Base-by-base conservation (phyloP, 1,284 basidiomycete species). In the Irpex lacteus region DNA sequence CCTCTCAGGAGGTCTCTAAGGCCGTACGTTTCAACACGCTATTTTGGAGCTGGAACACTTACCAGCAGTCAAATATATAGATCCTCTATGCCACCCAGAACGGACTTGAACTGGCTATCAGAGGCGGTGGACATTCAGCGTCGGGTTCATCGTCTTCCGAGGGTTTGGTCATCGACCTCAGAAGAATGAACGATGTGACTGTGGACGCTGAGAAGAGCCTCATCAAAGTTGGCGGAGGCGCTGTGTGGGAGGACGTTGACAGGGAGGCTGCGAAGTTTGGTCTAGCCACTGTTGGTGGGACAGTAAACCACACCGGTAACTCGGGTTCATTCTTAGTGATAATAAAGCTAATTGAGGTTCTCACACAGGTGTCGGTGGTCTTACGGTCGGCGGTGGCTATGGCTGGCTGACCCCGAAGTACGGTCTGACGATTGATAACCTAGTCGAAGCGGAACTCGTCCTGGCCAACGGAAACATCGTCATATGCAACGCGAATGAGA, bases 381-480 rank as follows among this genome's bases (percentile, higher is more conserved):
- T 87, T 5, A 76, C 77, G 21, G 74, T 88, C 18, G 87, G 86
- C 19, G 87, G 87, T 5, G 87, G 87, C 2, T 86, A 79, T 67
- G 87, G 87, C 6, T 86, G 75, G 76, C 76, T 87, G 3, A 80
- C 77, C 21, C 76, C 79, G 4, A 68, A 76, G 26, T 77, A 85
- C 70, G 87, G 86, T 0, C 76, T 87, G 19, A 77, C 75, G 0
- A 76, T 87, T 62, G 87, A 89, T 69, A 85, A 86, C 65, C 75
- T 88, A 21, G 72, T 81, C 13, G 74, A 82, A 70, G 83, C 63
- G 5, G 55, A 64, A 21, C 47, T 67, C 36, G 66, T 65, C 11
- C 36, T 78, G 6, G 80, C 80, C 0, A 73, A 82, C 60, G 85
- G 85, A 0, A 75, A 75, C 15, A 70, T 83, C 7, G 60, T 80